Evolutionary conservation across 495 filamentous ascomycete species (phyloP).

Genomic region (Penicillium turbatum): DNA sequence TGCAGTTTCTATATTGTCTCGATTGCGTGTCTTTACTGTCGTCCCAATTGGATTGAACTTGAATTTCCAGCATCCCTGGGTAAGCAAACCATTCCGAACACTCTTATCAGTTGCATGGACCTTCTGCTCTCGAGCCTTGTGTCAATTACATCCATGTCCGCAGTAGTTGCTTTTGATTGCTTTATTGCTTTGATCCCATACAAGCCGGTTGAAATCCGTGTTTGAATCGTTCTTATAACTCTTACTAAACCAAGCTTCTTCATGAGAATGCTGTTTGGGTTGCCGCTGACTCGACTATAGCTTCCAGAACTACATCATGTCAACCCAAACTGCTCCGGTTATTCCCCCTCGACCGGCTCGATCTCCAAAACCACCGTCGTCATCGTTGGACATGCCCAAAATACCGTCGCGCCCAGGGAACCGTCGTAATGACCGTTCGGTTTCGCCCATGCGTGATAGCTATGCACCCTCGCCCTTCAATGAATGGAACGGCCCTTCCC

Average conservation of each 20-base stretch:
- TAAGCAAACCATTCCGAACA: slow-evolving; percentile 21
- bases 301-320: slow-evolving; percentile 34
- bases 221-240: neutral
- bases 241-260: neutral
- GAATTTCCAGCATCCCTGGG: slow-evolving; percentile 9
- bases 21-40: neutral
- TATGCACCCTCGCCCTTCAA: slow-evolving; percentile 86
- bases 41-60: slow-evolving; percentile 2
- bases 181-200: neutral
- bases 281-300: slow-evolving; percentile 14
- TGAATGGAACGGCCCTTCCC: slow-evolving; percentile 49
- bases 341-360: slow-evolving; percentile 50
- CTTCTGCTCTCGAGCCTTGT: slow-evolving; percentile 1
- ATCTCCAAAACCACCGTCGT: slow-evolving; percentile 38
- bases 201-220: neutral
- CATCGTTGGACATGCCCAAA: slow-evolving; percentile 38
- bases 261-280: slow-evolving; percentile 9
- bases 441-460: slow-evolving; percentile 70
- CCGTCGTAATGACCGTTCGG: slow-evolving; percentile 65
- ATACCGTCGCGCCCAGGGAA: slow-evolving; percentile 67
- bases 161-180: neutral
- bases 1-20: slow-evolving; percentile 10
- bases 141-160: neutral
- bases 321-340: slow-evolving; percentile 41
- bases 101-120: slow-evolving; percentile 20